phyloP scores from a whole-genome alignment of 345 rosid species.

The Litchi chinensis region DNA sequence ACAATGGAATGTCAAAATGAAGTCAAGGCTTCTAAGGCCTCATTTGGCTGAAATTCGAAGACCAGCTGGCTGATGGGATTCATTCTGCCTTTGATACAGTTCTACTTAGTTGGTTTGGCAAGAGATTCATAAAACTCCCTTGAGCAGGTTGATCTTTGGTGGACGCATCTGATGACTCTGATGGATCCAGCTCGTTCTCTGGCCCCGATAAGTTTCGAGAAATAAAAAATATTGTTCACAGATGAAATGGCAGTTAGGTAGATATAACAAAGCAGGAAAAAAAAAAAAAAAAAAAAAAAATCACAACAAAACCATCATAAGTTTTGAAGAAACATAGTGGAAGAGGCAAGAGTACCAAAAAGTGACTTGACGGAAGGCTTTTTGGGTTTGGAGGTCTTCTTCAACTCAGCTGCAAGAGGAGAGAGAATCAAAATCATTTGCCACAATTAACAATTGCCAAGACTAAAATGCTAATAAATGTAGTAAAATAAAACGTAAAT shows the following conservation, averaged over 20 bases:
- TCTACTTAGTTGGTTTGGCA: constrained; percentile 41
- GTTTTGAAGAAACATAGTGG: not conserved
- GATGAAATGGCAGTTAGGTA: constrained; percentile 1
- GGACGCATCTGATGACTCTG: constrained; percentile 45
- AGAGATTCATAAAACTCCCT: constrained; percentile 54
- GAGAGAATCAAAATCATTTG: constrained; percentile 9
- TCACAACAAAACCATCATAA: not conserved
- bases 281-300: not conserved
- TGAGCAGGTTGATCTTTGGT: constrained; percentile 31
- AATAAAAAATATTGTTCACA: not conserved
- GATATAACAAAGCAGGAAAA: not conserved
- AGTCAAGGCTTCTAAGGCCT: not conserved
- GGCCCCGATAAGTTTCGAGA: not conserved
- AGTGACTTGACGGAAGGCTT: constrained; percentile 79
- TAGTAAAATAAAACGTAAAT: not conserved
- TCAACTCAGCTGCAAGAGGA: constrained; percentile 60
- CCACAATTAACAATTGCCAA: not conserved
- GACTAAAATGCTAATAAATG: not conserved
- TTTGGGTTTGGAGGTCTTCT: constrained; percentile 61
- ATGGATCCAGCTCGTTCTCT: constrained; percentile 58
- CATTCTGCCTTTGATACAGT: constrained; percentile 34
- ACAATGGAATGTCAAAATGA: constrained; percentile 5
- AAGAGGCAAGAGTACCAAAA: constrained; percentile 50
- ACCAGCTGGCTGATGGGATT: constrained; percentile 17
- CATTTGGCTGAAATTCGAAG: not conserved